Evolutionary conservation across 805 yeast species (phyloP), one percentile per base, ranked within the genome.

Genomic region (Sugiyamaella boreocaroliniensis): DNA sequence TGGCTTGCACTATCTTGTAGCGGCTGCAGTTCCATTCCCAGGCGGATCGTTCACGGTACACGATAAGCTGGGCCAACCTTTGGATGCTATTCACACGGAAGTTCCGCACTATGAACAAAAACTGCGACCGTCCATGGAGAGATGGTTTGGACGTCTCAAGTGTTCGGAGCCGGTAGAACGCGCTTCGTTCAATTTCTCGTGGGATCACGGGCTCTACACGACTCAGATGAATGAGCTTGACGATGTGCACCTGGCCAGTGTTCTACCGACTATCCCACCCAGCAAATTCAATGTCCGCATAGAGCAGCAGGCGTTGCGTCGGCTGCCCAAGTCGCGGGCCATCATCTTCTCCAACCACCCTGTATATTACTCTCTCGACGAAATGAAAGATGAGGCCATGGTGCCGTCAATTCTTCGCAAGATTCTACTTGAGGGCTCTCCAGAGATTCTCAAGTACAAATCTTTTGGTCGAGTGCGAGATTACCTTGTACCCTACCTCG

Each of bases 11-110:
- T 81, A 84, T 64, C 69, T 84, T 50, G 77, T 75, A 40, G 90
- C 87, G 1, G 89, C 86, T 4, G 88, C 85, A 1, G 89, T 84
- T 40, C 88, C 89, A 5, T 83, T 84, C 65, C 89, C 89, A 2
- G 90, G 90, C 47, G 89, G 89, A 3, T 79, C 83, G 1, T 84
- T 85, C 67, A 84, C 83, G 51, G 79, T 84, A 51, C 65, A 72
- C 58, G 62, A 75, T 53, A 84, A 83, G 58, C 59, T 85, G 46
- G 89, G 89, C 18, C 76, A 74, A 60, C 77, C 76, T 50, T 66
- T 84, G 47, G 88, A 84, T 65, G 71, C 74, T 11, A 85, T 85
- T 55, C 89, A 85, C 60, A 74, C 74, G 11, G 81, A 76, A 6
- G 90, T 84, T 52, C 90, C 90, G 3, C 82, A 83, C 64, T 84